Evolutionary conservation across 164 flowering plant genomes (phyloP).

Genomic region (Annona squamosa): DNA sequence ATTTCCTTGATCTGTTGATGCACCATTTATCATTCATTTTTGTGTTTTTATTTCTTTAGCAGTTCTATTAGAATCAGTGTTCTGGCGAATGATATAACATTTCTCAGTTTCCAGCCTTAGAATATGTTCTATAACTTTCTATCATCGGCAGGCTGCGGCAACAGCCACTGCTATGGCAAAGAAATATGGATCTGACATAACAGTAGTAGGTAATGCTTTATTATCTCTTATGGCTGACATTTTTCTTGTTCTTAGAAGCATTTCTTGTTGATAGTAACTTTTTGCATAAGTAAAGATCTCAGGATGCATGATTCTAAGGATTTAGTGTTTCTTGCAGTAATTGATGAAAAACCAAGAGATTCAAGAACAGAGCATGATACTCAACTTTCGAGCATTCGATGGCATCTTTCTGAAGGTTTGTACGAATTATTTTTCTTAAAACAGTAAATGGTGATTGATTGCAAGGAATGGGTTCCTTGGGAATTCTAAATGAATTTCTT

Average conservation of each 20-base stretch:
- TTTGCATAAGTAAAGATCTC: constrained; percentile 15
- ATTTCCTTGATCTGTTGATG: not conserved
- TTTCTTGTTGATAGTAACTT: constrained; percentile 13
- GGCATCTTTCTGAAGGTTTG: constrained; percentile 96
- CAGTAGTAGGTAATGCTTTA: constrained; percentile 72
- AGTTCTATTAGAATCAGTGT: not conserved
- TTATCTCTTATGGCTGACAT: not conserved
- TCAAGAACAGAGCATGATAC: constrained; percentile 71
- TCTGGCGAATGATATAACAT: not conserved
- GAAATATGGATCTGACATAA: constrained; percentile 91
- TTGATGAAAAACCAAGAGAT: constrained; percentile 72
- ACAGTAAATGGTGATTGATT: not conserved
- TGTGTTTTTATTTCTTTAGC: not conserved
- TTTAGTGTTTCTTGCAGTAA: constrained; percentile 64
- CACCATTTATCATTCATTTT: not conserved
- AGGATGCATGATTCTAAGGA: constrained; percentile 21
- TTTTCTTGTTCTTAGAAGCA: not conserved
- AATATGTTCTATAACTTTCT: constrained; percentile 6
- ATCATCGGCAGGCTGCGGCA: constrained; percentile 59
- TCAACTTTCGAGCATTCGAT: constrained; percentile 80
- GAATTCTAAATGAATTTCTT: too few relatives aligned
- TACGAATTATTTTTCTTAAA: not conserved
- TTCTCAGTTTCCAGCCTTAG: not conserved
- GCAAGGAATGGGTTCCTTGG: not conserved
- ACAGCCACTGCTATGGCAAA: constrained; percentile 85